Conservation (phyloP, 352 stramenopile genomes). For the Paralagenidium karlingii region DNA sequence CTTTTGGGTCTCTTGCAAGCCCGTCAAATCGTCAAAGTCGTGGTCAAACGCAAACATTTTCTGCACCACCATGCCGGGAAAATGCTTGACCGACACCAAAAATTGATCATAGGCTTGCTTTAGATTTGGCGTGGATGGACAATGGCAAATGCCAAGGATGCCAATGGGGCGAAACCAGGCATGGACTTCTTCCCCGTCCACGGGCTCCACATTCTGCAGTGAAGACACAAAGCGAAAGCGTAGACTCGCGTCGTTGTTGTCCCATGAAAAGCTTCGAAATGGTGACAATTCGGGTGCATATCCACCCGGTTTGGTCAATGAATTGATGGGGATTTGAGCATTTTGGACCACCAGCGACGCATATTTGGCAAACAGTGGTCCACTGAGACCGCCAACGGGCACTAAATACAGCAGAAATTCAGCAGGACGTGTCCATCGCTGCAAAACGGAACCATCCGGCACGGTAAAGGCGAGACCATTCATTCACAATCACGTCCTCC, state of each 20-base stretch:
- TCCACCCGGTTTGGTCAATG: conserved; percentile 55
- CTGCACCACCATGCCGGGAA: conserved; percentile 54
- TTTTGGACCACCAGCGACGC: not conserved
- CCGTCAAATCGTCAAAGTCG: conserved; percentile 22
- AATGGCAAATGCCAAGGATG: conserved; percentile 72
- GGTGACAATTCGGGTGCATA: conserved; percentile 74
- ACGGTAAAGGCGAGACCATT: not conserved
- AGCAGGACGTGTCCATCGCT: not conserved
- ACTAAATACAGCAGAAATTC: conserved; percentile 1
- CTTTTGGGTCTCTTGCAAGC: conserved; percentile 34
- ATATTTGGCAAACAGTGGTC: not conserved
- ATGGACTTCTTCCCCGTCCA: conserved; percentile 65
- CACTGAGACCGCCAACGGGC: not conserved
- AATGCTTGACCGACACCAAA: conserved; percentile 41
- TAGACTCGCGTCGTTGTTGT: conserved; percentile 22
- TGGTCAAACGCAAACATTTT: conserved; percentile 66
- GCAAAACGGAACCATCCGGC: not conserved
- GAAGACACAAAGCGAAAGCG: conserved; percentile 67
- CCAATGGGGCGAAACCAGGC: conserved; percentile 55
- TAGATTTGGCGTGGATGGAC: conserved; percentile 44
- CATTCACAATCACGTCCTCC: not conserved
- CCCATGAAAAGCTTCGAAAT: conserved; percentile 63
- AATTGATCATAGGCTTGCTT: conserved; percentile 51
- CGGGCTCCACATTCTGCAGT: conserved; percentile 30
- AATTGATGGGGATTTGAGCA: conserved; percentile 26